These are phyloP conservation scores for Cytidiella melzeri DNA, from an alignment of 768 basidiomycete genomes.

Conservation along the genomic window DNA sequence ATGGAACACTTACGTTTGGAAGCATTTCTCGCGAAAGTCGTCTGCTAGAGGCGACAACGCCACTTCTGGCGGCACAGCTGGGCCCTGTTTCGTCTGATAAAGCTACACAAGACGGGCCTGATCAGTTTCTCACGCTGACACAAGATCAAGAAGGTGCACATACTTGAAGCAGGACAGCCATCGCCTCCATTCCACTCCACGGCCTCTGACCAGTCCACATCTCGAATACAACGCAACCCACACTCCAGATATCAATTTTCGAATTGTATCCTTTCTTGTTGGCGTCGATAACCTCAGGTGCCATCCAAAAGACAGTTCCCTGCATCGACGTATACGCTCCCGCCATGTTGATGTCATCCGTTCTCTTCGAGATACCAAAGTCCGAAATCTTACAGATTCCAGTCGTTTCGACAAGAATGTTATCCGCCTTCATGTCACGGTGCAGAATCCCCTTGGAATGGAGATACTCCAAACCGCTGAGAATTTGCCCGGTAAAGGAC, in stretches of 20 bases:
- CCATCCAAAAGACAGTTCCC: slow-evolving; percentile 99
- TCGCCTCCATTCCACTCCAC: slow-evolving; percentile 85
- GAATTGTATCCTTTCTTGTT: slow-evolving; percentile 90
- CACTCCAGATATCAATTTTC: slow-evolving; percentile 98
- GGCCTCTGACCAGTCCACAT: slow-evolving; percentile 98
- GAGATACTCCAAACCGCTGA: slow-evolving; percentile 87
- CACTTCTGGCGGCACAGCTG: slow-evolving; percentile 85
- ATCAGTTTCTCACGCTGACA: no score
- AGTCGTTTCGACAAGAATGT: slow-evolving; percentile 89
- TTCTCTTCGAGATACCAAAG: slow-evolving; percentile 97
- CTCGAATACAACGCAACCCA: slow-evolving; percentile 97
- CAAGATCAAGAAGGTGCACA: not conserved
- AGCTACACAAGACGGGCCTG: slow-evolving; percentile 48
- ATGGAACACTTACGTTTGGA: slow-evolving; percentile 63
- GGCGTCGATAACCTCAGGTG: slow-evolving; percentile 87
- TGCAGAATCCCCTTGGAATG: slow-evolving; percentile 91
- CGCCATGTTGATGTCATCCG: slow-evolving; percentile 75
- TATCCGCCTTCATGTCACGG: slow-evolving; percentile 97
- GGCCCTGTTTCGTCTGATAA: slow-evolving; percentile 77
- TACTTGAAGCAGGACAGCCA: slow-evolving; percentile 95
- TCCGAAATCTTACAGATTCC: slow-evolving; percentile 97
- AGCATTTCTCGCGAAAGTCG: slow-evolving; percentile 85
- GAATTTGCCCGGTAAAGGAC: slow-evolving; percentile 88
- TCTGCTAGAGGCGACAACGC: slow-evolving; percentile 67
- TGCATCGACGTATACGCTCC: slow-evolving; percentile 93